Evolutionary conservation across 1,284 basidiomycete species (phyloP), one percentile per base, ranked within the genome.

Genomic region (Tilletia indica): DNA sequence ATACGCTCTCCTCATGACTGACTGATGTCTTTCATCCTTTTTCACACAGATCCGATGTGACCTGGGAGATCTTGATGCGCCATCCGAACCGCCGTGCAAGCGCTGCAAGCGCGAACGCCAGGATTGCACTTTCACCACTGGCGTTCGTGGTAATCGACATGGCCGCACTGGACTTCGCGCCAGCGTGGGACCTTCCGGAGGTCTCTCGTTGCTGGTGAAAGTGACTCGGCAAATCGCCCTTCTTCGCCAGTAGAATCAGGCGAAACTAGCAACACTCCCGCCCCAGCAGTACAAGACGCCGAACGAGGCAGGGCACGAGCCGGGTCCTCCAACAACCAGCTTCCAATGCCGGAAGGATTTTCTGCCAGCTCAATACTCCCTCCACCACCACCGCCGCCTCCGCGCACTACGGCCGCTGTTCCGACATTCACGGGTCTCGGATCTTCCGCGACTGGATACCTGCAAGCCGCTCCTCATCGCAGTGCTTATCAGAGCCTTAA

Each of bases 101-200:
- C 68, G 68, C 48, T 68, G 68, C 68, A 45, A 49, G 45, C 68
- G 68, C n/a, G 68, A 68, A 31, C 68, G 68, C 34, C 68, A 49
- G n/a, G 68, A 68, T 31, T 68, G 68, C 68, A 68, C 68, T 2
- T 68, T 56, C 68, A 56, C 47, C 68, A 56, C 25, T 21, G 68
- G 68, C 25, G 48, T 49, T 8, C 68, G 68, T 3, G 68, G 68
- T 49, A 56, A 64, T 21, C 61, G 61, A 64, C 61, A 64, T 39
- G 61, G 61, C 12, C 34, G 61, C 12, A 39, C 51, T 54, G 51
- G 51, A 6, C 16, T 54, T 19, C 51, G 51, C 36, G 38, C 66
- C 66, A 25, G 61, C 61, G 34, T 34, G 8, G 61, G 21, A n/a
- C 14, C 31, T 63, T 5, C 5, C 61, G 61, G 21, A n/a, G 31